These are phyloP conservation scores for Debaryomyces tyrocola DNA, from an alignment of 805 yeast genomes.

Conservation along the genomic window DNA sequence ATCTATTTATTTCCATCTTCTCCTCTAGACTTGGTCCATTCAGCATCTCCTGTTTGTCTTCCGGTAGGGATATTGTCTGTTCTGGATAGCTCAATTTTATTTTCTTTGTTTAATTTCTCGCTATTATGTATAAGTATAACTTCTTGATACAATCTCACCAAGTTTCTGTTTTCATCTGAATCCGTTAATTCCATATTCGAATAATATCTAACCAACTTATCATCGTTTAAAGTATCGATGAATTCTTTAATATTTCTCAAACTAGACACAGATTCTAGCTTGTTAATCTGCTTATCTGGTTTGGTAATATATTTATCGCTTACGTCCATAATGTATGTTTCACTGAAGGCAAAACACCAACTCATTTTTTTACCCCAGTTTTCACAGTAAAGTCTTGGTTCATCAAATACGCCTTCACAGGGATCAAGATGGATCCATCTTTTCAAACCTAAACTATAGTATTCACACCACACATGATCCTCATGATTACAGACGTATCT, in stretches of 20 bases:
- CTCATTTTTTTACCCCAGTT: conserved; percentile 97
- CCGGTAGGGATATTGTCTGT: conserved; percentile 36
- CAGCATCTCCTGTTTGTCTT: conserved; percentile 72
- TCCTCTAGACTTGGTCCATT: conserved; percentile 78
- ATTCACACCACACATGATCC: conserved; percentile 97
- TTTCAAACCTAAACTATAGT: conserved; percentile 56
- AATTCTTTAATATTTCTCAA: conserved; percentile 38
- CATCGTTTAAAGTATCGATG: conserved; percentile 36
- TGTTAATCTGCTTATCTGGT: conserved; percentile 21
- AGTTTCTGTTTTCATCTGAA: conserved; percentile 5
- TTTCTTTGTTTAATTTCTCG: conserved; percentile 17
- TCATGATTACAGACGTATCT: conserved; percentile 86
- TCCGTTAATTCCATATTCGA: conserved; percentile 1
- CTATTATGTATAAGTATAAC: conserved; percentile 36
- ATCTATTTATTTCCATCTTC: conserved; percentile 54
- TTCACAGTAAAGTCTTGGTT: conserved; percentile 70
- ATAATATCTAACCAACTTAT: conserved; percentile 12
- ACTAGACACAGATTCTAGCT: conserved; percentile 45
- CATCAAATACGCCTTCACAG: conserved; percentile 84
- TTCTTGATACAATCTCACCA: conserved; percentile 31
- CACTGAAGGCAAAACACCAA: conserved; percentile 70
- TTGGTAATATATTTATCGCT: conserved; percentile 62
- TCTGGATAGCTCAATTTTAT: conserved; percentile 16
- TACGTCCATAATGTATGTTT: conserved; percentile 66
- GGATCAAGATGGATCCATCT: conserved; percentile 90